Conservation (phyloP, 768 basidiomycete genomes). For the Hemileccinum impolitum region DNA sequence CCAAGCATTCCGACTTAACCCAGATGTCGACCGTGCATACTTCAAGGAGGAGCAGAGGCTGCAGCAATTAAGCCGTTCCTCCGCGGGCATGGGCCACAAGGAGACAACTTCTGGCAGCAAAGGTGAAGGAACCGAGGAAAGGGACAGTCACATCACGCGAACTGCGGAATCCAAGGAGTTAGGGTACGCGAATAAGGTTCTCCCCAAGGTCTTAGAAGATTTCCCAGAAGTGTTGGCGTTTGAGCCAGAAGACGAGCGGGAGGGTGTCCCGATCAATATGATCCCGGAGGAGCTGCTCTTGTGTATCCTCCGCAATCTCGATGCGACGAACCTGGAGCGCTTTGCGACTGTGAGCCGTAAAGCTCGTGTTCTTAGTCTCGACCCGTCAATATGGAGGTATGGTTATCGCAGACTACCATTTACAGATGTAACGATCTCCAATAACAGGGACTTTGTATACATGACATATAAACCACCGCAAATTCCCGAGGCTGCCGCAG, state of each 20-base stretch:
- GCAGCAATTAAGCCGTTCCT: slow-evolving; percentile 9
- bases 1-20: slow-evolving; percentile 73
- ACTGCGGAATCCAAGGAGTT: slow-evolving; percentile 35
- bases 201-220: slow-evolving; percentile 45
- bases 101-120: slow-evolving; percentile 81
- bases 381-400: slow-evolving; percentile 74
- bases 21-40: slow-evolving; percentile 73
- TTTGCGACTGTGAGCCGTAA: slow-evolving; percentile 74
- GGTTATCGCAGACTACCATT: slow-evolving; percentile 11
- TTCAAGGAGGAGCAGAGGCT: slow-evolving; percentile 47
- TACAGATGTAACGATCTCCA: slow-evolving; percentile 5
- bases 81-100: slow-evolving; percentile 50
- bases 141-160: slow-evolving; percentile 74
- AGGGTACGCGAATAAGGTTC: slow-evolving; percentile 32
- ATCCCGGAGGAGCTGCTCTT: slow-evolving; percentile 80
- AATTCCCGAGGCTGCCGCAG: slow-evolving; percentile 48
- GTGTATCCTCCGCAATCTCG: slow-evolving; percentile 61
- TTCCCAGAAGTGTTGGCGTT: slow-evolving; percentile 56
- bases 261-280: slow-evolving; percentile 48
- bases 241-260: slow-evolving; percentile 64
- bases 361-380: slow-evolving; percentile 68
- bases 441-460: slow-evolving; percentile 57
- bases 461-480: slow-evolving; percentile 75
- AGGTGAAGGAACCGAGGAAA: slow-evolving; percentile 51
- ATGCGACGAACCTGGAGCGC: slow-evolving; percentile 66